Conservation (phyloP, 352 stramenopile species). For the Phytophthora capsici region DNA sequence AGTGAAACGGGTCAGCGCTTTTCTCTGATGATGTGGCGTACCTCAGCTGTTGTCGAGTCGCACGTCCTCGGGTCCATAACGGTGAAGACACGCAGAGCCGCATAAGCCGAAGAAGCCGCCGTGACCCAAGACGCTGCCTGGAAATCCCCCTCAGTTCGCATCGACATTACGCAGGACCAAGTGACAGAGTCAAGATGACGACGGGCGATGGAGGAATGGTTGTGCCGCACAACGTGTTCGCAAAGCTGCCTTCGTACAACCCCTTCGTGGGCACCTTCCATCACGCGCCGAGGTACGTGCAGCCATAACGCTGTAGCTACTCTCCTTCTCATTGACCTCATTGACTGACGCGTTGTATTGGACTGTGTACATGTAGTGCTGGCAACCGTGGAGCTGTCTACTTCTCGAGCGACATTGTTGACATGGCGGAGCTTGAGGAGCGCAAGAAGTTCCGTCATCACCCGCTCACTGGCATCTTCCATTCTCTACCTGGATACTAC, state of each 20-base stretch:
- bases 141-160: constrained; percentile 9
- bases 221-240: constrained; percentile 77
- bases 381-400: constrained; percentile 88
- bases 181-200: constrained; percentile 26
- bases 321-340: neutral
- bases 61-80: constrained; percentile 39
- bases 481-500: constrained; percentile 87
- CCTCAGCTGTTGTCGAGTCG: constrained; percentile 40
- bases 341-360: constrained; percentile 9
- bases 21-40: constrained; percentile 40
- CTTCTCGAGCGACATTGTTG: constrained; percentile 89
- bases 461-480: constrained; percentile 88
- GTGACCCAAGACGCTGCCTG: constrained; percentile 6
- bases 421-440: constrained; percentile 89
- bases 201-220: constrained; percentile 51
- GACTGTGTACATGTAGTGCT: constrained; percentile 52
- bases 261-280: constrained; percentile 91
- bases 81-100: constrained; percentile 32
- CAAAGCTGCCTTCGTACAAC: constrained; percentile 87
- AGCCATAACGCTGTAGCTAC: neutral
- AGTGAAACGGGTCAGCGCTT: constrained; percentile 33
- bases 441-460: constrained; percentile 90
- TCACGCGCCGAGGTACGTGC: constrained; percentile 80
- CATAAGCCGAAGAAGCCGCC: constrained; percentile 27
- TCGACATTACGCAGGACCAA: constrained; percentile 14